Evolutionary conservation across 176 grass and related monocot genomes (phyloP).

Genomic region (Lolium rigidum): DNA sequence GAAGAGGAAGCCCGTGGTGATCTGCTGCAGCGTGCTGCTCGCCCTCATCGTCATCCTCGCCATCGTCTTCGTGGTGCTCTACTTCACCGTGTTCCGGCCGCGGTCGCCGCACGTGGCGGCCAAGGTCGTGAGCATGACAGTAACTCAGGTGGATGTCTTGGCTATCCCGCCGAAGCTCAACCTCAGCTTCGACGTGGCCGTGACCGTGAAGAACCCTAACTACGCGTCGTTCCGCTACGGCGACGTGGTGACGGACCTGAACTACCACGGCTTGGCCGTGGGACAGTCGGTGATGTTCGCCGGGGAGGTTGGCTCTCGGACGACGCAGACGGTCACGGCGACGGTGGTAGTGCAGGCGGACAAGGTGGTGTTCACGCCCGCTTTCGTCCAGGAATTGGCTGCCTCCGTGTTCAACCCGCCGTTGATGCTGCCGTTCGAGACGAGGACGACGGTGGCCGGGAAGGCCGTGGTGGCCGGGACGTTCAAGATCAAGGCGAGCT

Average conservation of each 20-base stretch:
- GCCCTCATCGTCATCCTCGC: constrained; percentile 37
- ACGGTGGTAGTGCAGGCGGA: constrained; percentile 24
- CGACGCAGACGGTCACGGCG: constrained; percentile 28
- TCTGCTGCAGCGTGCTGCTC: constrained; percentile 47
- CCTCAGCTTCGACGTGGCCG: constrained; percentile 47
- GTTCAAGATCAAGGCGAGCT: constrained; percentile 38
- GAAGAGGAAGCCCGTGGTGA: constrained; percentile 40
- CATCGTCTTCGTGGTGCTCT: constrained; percentile 52
- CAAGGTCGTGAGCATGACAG: constrained; percentile 17
- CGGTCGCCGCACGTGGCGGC: constrained; percentile 47
- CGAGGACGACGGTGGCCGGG: constrained; percentile 47
- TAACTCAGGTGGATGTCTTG: neutral
- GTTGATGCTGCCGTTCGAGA: constrained; percentile 41
- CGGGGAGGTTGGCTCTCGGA: constrained; percentile 46
- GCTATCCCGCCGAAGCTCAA: neutral
- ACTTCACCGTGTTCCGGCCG: constrained; percentile 71
- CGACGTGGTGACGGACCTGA: constrained; percentile 47
- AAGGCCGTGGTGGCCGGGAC: constrained; percentile 45
- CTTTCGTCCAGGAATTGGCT: neutral
- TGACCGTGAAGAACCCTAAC: constrained; percentile 72
- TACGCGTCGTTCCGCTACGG: constrained; percentile 70
- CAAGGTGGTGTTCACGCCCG: neutral
- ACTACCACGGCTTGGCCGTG: constrained; percentile 62
- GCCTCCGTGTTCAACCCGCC: neutral
- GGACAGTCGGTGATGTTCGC: constrained; percentile 49